These are phyloP conservation scores for Backusella liffmaniae DNA, from an alignment of 192 early-diverging fungal genomes.

Conservation along the genomic window DNA sequence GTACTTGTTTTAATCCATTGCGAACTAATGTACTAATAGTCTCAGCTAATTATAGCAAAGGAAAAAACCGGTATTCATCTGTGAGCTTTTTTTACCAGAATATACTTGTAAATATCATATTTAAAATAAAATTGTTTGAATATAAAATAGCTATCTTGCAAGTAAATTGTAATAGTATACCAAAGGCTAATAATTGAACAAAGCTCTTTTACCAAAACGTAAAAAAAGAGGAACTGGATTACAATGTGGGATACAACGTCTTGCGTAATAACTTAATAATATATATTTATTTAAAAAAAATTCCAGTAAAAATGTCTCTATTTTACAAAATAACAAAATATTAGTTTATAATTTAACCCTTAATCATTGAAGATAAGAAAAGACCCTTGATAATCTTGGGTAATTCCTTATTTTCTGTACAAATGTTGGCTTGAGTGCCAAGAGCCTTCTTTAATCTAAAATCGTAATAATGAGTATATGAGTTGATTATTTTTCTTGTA, in stretches of 20 bases:
- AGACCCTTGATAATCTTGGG: constrained; percentile 62
- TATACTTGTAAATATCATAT: too few relatives aligned
- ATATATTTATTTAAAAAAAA: neutral
- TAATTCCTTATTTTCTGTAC: constrained; percentile 59
- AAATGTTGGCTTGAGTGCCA: constrained; percentile 55
- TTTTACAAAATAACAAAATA: constrained; percentile 1
- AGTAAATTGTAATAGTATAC: too few relatives aligned
- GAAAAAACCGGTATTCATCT: too few relatives aligned
- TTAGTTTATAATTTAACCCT: constrained; percentile 24
- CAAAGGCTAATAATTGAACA: too few relatives aligned
- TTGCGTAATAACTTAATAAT: neutral
- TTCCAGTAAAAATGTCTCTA: neutral
- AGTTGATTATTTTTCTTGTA: neutral
- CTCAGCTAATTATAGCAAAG: too few relatives aligned
- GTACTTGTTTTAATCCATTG: too few relatives aligned
- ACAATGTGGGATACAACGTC: neutral
- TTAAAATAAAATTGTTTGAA: too few relatives aligned
- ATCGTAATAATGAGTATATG: neutral
- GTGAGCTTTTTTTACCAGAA: too few relatives aligned
- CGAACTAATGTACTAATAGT: too few relatives aligned
- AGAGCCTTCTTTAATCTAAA: constrained; percentile 47
- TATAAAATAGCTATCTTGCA: too few relatives aligned
- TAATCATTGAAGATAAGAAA: constrained; percentile 62
- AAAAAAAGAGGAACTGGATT: too few relatives aligned
- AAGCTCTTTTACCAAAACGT: too few relatives aligned